Base-by-base conservation (phyloP, 2,329 filamentous ascomycete species). In the Dendrostoma leiphaemia region DNA sequence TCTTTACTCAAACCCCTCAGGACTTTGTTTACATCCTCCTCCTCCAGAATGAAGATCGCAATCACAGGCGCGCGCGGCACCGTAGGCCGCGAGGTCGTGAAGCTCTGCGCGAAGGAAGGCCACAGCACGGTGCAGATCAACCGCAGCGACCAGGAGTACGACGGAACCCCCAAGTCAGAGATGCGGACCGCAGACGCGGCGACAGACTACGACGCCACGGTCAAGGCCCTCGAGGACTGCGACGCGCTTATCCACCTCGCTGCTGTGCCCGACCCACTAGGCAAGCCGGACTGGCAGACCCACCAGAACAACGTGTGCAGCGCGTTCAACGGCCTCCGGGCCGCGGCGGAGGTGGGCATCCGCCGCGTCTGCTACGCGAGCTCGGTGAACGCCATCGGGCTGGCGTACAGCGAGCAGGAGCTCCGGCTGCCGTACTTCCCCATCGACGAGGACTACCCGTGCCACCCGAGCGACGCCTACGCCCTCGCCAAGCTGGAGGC, bases 271-370 rank as follows among this genome's bases (percentile, higher is more conserved):
- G 63, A 71, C 52, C 69, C 69, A 3, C 60, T 70, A 2, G 64
- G 62, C 35, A 70, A 66, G 26, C 51, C 60, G 2, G 66, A 72
- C 50, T 61, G 58, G 45, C 35, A 60, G 24, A 68, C 71, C 0
- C 69, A 71, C 59, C 63, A 61, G 54, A 71, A 71, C 62, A 73
- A 72, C 54, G 68, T 71, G 44, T 65, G 65, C 51, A 60, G 63
- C 0, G 69, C 69, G 1, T 71, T 71, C 61, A 74, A 72, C 37
- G 68, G 70, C n/a, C 68, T 72, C 34, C 66, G 65, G 15, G 70
- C 70, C 13, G 67, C 69, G 2, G 69, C 60, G 10, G 64, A 67
- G 26, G 58, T 68, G 2, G 69, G 67, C 4, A 70, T 73, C 53
- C 66, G 63, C 40, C 63, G 61, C 10, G 58, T 72, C 35, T 69